Conservation (phyloP, 2,329 filamentous ascomycete genomes). For the Tolypocladium guangdongense region DNA sequence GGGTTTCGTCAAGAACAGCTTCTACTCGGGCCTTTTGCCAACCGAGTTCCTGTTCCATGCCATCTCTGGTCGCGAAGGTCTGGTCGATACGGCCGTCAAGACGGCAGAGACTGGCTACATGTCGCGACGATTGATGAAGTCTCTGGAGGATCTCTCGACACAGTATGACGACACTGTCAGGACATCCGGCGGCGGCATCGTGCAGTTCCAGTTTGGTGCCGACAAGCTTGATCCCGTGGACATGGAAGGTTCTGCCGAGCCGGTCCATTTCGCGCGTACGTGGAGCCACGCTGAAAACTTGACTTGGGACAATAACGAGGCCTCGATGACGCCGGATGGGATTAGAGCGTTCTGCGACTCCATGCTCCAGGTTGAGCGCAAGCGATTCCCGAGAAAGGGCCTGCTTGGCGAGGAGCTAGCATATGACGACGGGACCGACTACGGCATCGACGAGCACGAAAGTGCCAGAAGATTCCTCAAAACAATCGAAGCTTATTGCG, state of each 20-base stretch:
- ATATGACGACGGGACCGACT: constrained; percentile 60
- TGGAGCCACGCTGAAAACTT: constrained; percentile 69
- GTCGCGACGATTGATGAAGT: constrained; percentile 97
- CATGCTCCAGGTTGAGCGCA: constrained; percentile 57
- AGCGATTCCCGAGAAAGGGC: constrained; percentile 49
- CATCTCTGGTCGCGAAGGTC: constrained; percentile 94
- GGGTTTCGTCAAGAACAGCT: constrained; percentile 94
- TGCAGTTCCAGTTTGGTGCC: constrained; percentile 96
- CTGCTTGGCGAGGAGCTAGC: constrained; percentile 51
- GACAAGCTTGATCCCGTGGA: constrained; percentile 93
- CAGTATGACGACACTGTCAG: constrained; percentile 92
- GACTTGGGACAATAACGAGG: constrained; percentile 71
- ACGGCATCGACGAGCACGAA: constrained; percentile 67
- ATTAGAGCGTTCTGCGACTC: constrained; percentile 58
- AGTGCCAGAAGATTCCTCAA: constrained; percentile 73
- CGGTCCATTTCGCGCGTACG: constrained; percentile 84
- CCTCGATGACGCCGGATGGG: constrained; percentile 61
- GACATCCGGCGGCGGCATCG: constrained; percentile 77
- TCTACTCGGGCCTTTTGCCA: constrained; percentile 83
- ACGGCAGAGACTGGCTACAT: constrained; percentile 98
- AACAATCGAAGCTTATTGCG: constrained; percentile 64
- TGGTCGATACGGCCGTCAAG: constrained; percentile 98
- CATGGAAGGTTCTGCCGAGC: constrained; percentile 90
- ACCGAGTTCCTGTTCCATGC: constrained; percentile 97
- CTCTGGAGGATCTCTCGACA: constrained; percentile 84